Evolutionary conservation across 1,139 yeast species (phyloP), one percentile per base, ranked within the genome.

Genomic region (Magnusiomyces magnusii): DNA sequence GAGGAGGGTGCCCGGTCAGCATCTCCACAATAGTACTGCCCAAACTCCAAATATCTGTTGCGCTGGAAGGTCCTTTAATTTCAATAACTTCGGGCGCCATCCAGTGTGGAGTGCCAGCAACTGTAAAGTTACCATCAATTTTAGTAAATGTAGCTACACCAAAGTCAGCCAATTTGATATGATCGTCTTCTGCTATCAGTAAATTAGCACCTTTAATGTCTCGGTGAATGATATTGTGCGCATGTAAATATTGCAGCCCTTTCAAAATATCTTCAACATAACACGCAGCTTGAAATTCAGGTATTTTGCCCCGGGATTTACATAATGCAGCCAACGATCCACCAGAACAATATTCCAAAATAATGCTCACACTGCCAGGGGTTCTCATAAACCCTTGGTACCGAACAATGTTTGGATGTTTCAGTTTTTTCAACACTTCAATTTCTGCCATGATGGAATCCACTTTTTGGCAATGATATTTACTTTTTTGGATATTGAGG

Each of bases 121-220:
- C 73, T 2, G 73, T 64, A 44, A 63, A 64, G 23, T 64, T 69
- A 51, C 56, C 67, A 3, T 58, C 60, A 23, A 56, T 55, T 42
- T 61, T 64, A 2, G 58, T 81, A 3, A 27, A 25, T 5, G 89
- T 81, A 44, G 96, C 87, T 49, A 93, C 92, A 55, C 98, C 97
- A 72, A 92, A 92, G 73, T 92, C 98, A 51, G 96, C 87, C 61
- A 91, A 90, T 71, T 91, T 91, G 17, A 90, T 96, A 13, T 91
- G 85, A 17, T 97, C 97, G 66, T 87, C 87, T 63, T 88, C 87
- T 71, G 91, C 97, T 56, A 91, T 91, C 66, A 91, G 76, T 50
- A 91, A 87, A 69, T 91, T 91, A 1, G 97, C 97, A 24, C 97
- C 97, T 68, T 91, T 91, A 64, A 91, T 90, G 70, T 91, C 97